Conservation (phyloP, 2,329 filamentous ascomycete genomes). For the Dactylellina cionopaga region DNA sequence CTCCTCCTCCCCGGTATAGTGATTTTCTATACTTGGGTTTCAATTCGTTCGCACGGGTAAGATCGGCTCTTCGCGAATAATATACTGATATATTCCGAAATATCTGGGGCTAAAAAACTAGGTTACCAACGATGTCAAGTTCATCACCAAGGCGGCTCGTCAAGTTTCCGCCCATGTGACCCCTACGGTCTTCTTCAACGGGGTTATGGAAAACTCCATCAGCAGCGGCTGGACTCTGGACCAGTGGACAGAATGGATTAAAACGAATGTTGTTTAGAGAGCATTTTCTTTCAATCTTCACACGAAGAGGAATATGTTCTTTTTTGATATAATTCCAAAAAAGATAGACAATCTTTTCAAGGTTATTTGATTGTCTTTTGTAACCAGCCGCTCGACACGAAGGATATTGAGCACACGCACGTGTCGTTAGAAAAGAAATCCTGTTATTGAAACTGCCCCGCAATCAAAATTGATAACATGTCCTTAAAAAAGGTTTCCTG, state of each 20-base stretch:
- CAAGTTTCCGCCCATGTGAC: slow-evolving; percentile 87
- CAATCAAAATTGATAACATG: too few species aligned
- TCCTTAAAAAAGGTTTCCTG: too few species aligned
- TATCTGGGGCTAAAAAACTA: slow-evolving; percentile 17
- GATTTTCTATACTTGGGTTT: slow-evolving; percentile 25
- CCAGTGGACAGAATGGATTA: slow-evolving; percentile 87
- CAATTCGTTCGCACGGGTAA: slow-evolving; percentile 17
- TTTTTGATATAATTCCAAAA: too few species aligned
- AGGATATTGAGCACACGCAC: too few species aligned
- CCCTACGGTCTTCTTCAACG: slow-evolving; percentile 88
- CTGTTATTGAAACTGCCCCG: too few species aligned
- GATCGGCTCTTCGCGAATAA: slow-evolving; percentile 12
- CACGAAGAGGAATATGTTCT: too few species aligned
- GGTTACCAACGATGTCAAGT: slow-evolving; percentile 85
- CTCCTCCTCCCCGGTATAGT: not conserved
- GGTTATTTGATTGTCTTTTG: too few species aligned
- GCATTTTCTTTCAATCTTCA: too few species aligned
- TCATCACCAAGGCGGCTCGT: slow-evolving; percentile 81
- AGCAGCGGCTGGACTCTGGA: slow-evolving; percentile 79
- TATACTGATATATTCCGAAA: slow-evolving; percentile 20
- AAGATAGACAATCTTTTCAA: too few species aligned
- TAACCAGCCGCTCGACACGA: too few species aligned
- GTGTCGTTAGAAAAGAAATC: too few species aligned
- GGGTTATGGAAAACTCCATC: slow-evolving; percentile 80
- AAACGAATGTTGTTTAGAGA: slow-evolving; percentile 69